Base-by-base conservation (phyloP, 2,329 filamentous ascomycete genomes). In the Cryoendolithus antarcticus region DNA sequence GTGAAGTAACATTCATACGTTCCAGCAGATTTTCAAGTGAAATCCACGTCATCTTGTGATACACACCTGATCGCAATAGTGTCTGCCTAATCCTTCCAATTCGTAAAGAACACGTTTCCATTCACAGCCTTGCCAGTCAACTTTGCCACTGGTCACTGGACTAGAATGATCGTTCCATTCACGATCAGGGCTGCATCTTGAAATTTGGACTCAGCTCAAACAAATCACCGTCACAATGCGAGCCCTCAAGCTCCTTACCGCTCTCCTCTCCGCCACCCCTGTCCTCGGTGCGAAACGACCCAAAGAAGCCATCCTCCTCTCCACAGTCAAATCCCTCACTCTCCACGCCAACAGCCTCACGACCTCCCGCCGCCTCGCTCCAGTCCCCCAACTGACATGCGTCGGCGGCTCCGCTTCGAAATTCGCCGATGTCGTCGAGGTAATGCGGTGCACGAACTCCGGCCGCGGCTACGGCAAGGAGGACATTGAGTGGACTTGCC, bases 401-500 rank as follows among this genome's bases (percentile, higher is more conserved):
- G 63, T 81, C 40, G 85, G 82, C 21, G 71, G 76, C 38, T 70
- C 65, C 7, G 67, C 69, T 39, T 60, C 64, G 42, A 66, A 71
- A 30, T 71, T 89, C 40, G 82, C 89, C 66, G 64, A 75, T 19
- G 65, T 93, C 45, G 24, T 27, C 4, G 82, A 93, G 49, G 67
- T 81, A 9, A 84, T 96, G 80, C 84, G 86, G 53, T 98, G 89
- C 71, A 80, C 73, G 45, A 96, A 96, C 64, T 72, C 81, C 44
- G 91, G 89, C 44, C 68, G 75, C 24, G 81, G 81, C 44, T 95
- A 95, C 66, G 75, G 77, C 46, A 59, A 66, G 33, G 78, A 91
- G 61, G 82, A 94, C 57, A 72, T 95, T 30, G 80, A 94, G 63
- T 98, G 89, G 89, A 84, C 83, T 21, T 98, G 89, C 63, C 76